Base-by-base conservation (phyloP, 164 flowering plant genomes). In the Brasenia schreberi region DNA sequence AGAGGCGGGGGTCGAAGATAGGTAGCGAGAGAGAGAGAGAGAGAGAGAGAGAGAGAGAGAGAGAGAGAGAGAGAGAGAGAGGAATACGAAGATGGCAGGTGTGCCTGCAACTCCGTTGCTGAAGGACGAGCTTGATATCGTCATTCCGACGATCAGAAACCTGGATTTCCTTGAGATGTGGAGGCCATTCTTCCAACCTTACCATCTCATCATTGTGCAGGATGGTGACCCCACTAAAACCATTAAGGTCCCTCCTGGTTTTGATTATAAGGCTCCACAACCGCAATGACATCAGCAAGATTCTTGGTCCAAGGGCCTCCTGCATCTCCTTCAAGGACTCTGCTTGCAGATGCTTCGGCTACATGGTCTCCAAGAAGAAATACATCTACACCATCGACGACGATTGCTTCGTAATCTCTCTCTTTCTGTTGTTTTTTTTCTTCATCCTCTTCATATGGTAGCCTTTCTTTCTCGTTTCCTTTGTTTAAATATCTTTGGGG, bases 271-370 rank as follows among this genome's bases (percentile, higher is more conserved):
- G n/a, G n/a, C 85, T 89, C 71, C 85, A 87, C 71, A 89, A 89
- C 67, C 76, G 96, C 0, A 86, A 87, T 70, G 89, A 89, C 56
- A 83, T 89, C 64, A 86, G 87, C 74, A 65, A 80, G 53, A 86
- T 89, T 69, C 66, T 89, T 71, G 96, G 96, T 42, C 56, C 56
- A 14, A 49, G 5, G 63, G 12, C 91, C 91, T 4, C 85, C 85
- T 66, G 87, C 96, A 89, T 89, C 70, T 89, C 96, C n/a, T 90
- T 90, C 76, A 90, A 87, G 91, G 94, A 90, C 70, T 90, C 94
- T 11, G 94, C 96, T 60, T 89, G 96, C 59, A 68, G 96, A 7
- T 87, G 96, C 79, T 89, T 89, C 67, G 96, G 96, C 4, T 89
- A 74, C 77, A 75, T 89, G 89, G 87, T 88, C 10, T 88, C 96